These are phyloP conservation scores for Cordyceps cicadae DNA, from an alignment of 2,329 filamentous ascomycete species.

Conservation along the genomic window DNA sequence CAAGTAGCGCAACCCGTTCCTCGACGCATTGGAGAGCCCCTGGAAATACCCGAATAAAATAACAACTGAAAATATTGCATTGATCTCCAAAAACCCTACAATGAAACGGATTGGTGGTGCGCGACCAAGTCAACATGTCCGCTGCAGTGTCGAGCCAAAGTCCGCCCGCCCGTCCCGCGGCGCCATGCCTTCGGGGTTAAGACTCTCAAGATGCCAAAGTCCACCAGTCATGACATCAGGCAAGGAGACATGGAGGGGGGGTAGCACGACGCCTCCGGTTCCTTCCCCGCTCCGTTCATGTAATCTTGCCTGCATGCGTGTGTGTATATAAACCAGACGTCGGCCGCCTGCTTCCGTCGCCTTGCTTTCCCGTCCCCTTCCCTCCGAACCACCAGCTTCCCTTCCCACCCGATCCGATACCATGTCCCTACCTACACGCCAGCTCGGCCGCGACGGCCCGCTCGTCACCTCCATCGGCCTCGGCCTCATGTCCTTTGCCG, in stretches of 20 bases:
- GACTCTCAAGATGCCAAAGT: neutral
- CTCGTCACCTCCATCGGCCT: conserved; percentile 37
- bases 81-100: too few relatives aligned
- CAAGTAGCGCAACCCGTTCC: too few relatives aligned
- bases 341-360: neutral
- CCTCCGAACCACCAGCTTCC: neutral
- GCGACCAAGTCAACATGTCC: too few relatives aligned
- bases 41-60: too few relatives aligned
- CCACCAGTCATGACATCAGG: conserved; percentile 2
- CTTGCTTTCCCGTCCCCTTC: neutral
- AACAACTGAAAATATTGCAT: neutral
- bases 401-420: neutral
- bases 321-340: neutral
- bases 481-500: conserved; percentile 34
- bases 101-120: too few relatives aligned
- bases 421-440: conserved; percentile 10
- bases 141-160: too few relatives aligned
- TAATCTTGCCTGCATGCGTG: neutral
- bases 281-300: neutral
- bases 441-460: conserved; percentile 37
- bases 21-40: too few relatives aligned
- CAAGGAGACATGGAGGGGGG: too few relatives aligned
- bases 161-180: too few relatives aligned
- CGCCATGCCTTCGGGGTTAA: neutral
- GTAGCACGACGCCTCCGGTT: neutral